Percentiles rank a stretch among this genome's conserved stretches.
Evolutionary conservation across 1,139 yeast species (phyloP).

Genomic region (Zygosaccharomyces pseudobailii): DNA sequence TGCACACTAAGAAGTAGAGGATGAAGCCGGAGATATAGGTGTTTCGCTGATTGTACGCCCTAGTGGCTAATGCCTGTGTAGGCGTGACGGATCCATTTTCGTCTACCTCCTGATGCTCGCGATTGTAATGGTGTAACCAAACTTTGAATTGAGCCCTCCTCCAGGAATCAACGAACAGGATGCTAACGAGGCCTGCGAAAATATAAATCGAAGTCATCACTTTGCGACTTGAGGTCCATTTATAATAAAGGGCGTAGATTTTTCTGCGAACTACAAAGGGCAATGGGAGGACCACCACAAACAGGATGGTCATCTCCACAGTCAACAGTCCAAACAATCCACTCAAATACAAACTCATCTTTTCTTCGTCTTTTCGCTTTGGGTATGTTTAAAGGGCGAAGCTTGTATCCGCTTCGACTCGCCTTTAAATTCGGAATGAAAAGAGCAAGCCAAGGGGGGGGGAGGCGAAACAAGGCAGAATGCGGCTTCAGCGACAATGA

Average conservation of each 20-base stretch:
- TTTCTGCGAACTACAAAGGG: conserved; percentile 51
- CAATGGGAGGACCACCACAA: conserved; percentile 55
- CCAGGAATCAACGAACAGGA: conserved; percentile 59
- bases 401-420: not conserved
- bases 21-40: conserved; percentile 69
- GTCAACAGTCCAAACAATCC: conserved; percentile 39
- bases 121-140: conserved; percentile 20
- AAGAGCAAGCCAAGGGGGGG: not conserved
- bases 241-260: conserved; percentile 40
- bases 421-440: conserved; percentile 2
- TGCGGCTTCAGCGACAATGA: not conserved
- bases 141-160: conserved; percentile 41
- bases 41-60: conserved; percentile 68
- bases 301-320: conserved; percentile 50
- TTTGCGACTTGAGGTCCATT: conserved; percentile 39
- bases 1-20: conserved; percentile 54
- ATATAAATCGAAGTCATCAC: conserved; percentile 48
- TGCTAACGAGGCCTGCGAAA: conserved; percentile 42
- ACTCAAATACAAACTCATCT: conserved; percentile 37
- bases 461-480: not conserved
- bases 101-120: conserved; percentile 15
- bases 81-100: conserved; percentile 22
- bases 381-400: conserved; percentile 1
- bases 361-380: not conserved
- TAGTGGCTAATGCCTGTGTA: conserved; percentile 34